phyloP scores from a whole-genome alignment of 441 rosid genomes.

The Gossypium gossypioides region DNA sequence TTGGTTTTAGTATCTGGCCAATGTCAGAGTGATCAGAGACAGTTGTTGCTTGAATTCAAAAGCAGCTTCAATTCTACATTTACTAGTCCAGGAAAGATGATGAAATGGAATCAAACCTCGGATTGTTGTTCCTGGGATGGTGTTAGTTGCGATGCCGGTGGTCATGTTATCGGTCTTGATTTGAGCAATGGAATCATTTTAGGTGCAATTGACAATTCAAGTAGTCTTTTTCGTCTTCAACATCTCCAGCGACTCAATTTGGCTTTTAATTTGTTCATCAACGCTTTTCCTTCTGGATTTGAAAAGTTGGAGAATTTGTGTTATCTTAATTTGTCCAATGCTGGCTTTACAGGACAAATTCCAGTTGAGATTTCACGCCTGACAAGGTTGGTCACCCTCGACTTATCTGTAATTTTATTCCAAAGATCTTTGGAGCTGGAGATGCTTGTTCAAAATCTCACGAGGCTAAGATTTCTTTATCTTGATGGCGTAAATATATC shows the following conservation, averaged over 20 bases:
- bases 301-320: constrained; percentile 17
- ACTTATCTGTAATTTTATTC: constrained; percentile 19
- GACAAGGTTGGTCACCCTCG: constrained; percentile 28
- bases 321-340: constrained; percentile 28
- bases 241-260: constrained; percentile 31
- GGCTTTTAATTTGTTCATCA: constrained; percentile 24
- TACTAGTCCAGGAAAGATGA: constrained; percentile 13
- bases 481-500: neutral
- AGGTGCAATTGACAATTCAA: constrained; percentile 19
- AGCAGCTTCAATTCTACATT: neutral
- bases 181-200: constrained; percentile 25
- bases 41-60: constrained; percentile 15
- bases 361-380: constrained; percentile 21
- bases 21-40: constrained; percentile 27
- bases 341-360: constrained; percentile 33
- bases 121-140: constrained; percentile 39
- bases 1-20: constrained; percentile 19
- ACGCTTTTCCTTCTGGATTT: constrained; percentile 12
- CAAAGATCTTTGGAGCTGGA: neutral
- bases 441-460: neutral
- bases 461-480: neutral
- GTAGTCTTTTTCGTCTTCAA: constrained; percentile 22
- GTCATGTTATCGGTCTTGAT: constrained; percentile 27
- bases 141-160: constrained; percentile 23
- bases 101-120: constrained; percentile 18